Conservation (phyloP, 371 early-diverging fungal species). For the Mortierella sp. region DNA sequence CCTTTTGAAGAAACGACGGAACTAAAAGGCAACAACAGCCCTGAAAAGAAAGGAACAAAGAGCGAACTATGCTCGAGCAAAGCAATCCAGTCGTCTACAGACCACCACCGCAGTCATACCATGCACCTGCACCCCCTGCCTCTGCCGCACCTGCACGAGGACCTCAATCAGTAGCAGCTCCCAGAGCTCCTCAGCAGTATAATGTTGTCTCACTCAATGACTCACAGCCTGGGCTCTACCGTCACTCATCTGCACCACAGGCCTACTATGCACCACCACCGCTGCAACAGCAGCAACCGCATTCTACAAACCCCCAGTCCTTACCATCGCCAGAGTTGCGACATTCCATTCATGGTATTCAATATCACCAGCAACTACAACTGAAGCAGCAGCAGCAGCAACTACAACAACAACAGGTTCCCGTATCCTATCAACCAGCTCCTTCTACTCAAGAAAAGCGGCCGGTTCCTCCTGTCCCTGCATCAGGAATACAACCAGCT, state of each 20-base stretch:
- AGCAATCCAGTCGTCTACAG: not conserved
- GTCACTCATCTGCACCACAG: not conserved
- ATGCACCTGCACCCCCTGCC: no score
- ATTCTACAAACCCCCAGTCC: constrained; percentile 2
- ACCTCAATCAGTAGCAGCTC: no score
- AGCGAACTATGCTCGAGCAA: not conserved
- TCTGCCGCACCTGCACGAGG: no score
- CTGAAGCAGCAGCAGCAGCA: not conserved
- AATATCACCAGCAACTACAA: not conserved
- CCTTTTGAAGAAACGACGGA: no score
- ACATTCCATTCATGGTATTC: not conserved
- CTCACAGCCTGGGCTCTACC: not conserved
- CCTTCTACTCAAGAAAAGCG: no score
- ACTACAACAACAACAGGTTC: no score
- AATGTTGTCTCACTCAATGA: not conserved
- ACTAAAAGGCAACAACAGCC: not conserved
- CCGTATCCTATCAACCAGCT: no score
- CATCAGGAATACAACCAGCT: no score
- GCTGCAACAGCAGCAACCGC: not conserved
- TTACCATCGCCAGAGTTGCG: not conserved
- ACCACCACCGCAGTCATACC: no score
- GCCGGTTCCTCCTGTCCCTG: no score
- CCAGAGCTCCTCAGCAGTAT: not conserved
- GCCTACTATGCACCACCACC: not conserved
- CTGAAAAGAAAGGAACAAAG: not conserved